phyloP scores from a whole-genome alignment of 176 grass and related monocot species.

The Cymbopogon citratus region DNA sequence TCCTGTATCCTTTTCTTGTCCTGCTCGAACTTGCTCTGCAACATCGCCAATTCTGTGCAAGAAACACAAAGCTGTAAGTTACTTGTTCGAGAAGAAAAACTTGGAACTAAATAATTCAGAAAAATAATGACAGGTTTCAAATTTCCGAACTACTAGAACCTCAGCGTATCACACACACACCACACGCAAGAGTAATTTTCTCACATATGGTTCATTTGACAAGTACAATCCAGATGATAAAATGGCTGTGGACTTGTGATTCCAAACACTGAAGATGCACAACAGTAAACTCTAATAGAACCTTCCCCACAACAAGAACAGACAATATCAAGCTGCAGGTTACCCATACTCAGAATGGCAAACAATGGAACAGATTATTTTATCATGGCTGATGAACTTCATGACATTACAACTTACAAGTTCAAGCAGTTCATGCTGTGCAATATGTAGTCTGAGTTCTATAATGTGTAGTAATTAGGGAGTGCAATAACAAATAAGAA shows the following conservation, averaged over 20 bases:
- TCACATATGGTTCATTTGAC: background rate
- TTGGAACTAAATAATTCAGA: background rate
- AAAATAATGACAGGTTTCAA: background rate
- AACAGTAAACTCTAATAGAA: background rate
- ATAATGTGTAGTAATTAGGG: background rate
- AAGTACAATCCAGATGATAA: background rate
- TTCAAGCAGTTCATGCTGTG: background rate
- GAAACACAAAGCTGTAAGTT: background rate
- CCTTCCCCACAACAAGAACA: background rate
- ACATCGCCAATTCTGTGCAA: slow-evolving; percentile 78
- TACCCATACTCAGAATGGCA: background rate
- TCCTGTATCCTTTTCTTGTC: slow-evolving; percentile 90
- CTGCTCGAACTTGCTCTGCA: slow-evolving; percentile 88
- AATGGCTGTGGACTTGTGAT: background rate
- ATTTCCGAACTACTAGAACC: background rate
- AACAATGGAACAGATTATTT: background rate
- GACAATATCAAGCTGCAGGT: slow-evolving; percentile 1
- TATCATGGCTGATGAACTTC: background rate
- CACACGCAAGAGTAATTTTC: background rate
- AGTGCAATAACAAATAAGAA: slow-evolving; percentile 8
- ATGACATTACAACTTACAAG: background rate
- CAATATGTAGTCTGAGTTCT: background rate
- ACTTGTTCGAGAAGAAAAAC: background rate
- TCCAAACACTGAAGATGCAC: background rate
- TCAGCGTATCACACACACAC: background rate